Base-by-base conservation (phyloP, 2,329 filamentous ascomycete genomes). In the Stagonosporopsis rhizophila region DNA sequence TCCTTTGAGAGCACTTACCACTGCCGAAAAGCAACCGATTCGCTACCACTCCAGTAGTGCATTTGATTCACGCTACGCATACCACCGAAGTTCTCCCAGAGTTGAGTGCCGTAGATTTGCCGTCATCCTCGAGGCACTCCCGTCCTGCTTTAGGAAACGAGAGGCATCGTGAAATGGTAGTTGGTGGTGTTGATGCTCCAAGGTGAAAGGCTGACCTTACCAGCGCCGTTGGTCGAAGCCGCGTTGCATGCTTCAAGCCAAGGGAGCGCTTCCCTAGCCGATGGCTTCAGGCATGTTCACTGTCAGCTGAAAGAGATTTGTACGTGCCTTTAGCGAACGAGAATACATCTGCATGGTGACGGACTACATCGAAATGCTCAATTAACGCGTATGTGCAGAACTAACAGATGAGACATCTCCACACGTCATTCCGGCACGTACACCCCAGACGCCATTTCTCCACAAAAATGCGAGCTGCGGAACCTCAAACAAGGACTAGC, bases 1-100 rank as follows among this genome's bases (percentile, higher is more conserved):
- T 25, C 25, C 11, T 39, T 39, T 38, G 9, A 20, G 41, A 17
- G 23, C 32, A 14, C n/a, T 5, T 17, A 15, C 32, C 23, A 12
- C 28, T 7, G 34, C 35, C 50, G 50, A 53, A 25, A 35, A 27
- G 37, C 14, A 40, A 15, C 41, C 41, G 49, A 52, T 52, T 46
- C 23, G 49, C 41, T 45, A 6, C 27, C 12, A 30, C 5, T 27
- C 27, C 40, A 30, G 8, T 32, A 40, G 49, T 41, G 41, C 19
- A 35, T 32, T n/a, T 25, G 6, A 34, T 22, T n/a, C 6, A 20
- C 45, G 35, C 34, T 32, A 35, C 28, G 17, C 23, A 41, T n/a
- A 30, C 23, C 27, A 20, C 42, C 41, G 50, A 30, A 15, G 42
- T 53, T 46, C 42, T 37, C 42, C 44, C 42, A 11, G 23, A 11